Conservation (phyloP, 1,284 basidiomycete genomes). For the Taiwanofungus camphoratus region DNA sequence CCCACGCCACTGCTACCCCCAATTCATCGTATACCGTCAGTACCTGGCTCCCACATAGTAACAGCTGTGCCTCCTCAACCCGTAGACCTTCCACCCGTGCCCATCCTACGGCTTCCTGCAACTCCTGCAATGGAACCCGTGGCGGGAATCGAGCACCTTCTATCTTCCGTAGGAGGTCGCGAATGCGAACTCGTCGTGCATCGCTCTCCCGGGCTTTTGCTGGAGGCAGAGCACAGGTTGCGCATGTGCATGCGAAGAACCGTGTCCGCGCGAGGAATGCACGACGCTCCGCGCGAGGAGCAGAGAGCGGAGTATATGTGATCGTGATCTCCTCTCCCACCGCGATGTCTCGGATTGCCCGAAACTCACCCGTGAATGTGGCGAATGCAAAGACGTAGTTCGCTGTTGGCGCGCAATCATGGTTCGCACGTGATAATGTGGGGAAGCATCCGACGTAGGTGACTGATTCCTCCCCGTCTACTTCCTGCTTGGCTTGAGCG, state of each 20-base stretch:
- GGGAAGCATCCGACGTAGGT: slow-evolving; percentile 1
- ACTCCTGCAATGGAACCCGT: slow-evolving; percentile 2
- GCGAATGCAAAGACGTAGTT: slow-evolving; percentile 4
- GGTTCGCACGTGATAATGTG: neutral
- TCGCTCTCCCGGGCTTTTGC: neutral
- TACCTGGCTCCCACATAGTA: slow-evolving; percentile 11
- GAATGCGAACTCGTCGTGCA: slow-evolving; percentile 1
- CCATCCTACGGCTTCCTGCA: slow-evolving; percentile 1
- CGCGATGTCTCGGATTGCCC: slow-evolving; percentile 4
- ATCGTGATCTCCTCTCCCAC: slow-evolving; percentile 14
- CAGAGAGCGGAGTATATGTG: slow-evolving; percentile 7
- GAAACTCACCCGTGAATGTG: slow-evolving; percentile 8
- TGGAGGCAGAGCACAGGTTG: slow-evolving; percentile 24
- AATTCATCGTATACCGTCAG: slow-evolving; percentile 9
- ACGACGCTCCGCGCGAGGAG: slow-evolving; percentile 8
- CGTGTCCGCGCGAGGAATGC: slow-evolving; percentile 24
- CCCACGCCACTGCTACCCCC: slow-evolving; percentile 7
- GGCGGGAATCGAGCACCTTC: slow-evolving; percentile 5
- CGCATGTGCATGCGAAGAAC: slow-evolving; percentile 35
- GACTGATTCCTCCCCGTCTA: neutral
- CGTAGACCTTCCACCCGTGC: slow-evolving; percentile 8
- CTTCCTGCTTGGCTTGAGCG: neutral
- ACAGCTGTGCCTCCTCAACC: slow-evolving; percentile 5
- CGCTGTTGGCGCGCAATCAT: slow-evolving; percentile 21
- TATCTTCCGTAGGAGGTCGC: slow-evolving; percentile 1